Evolutionary conservation across 116 monocot species (phyloP), one percentile per base, ranked within the genome.

Genomic region (Trichopus zeylanicus): DNA sequence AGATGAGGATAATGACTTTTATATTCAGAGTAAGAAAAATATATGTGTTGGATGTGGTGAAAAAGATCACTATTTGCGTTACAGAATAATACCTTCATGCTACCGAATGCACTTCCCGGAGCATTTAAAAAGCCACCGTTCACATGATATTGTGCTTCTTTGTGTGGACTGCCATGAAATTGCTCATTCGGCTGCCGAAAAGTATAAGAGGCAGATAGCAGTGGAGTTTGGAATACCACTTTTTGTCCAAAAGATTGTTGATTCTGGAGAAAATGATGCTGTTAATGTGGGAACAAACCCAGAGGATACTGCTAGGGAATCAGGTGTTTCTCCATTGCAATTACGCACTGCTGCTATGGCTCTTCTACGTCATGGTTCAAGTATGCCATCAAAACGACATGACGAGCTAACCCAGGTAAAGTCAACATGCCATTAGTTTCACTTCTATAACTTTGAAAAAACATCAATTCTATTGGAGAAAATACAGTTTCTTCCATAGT

Each of bases 81-180:
- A 95, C 32, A 61, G 95, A 27, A 87, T 95, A 33, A 95, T 95
- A 74, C 95, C 95, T 27, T 90, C 95, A 20, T 95, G 95, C 78
- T 95, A 95, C 58, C 75, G 95, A 74, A 79, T 90, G 73, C 90
- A 95, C 54, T 95, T 95, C 55, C 87, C 95, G 15, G 95, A 95
- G 81, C 90, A 90, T 74, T 70, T 95, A 64, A 95, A 95, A 78
- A 95, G 95, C 26, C 95, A 95, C 51, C 72, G 90, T 21, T 95
- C 95, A 34, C 95, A 95, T 84, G 95, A 95, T 74, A 90, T 89
- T 65, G 90, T 95, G 24, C 83, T 95, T 3, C 74, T 95, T 19
- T 95, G 95, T 66, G 95, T 95, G 51, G 95, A 95, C 64, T 95
- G 95, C 35, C 95, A 95, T 75, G 95, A 95, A 81, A 70, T 74